A percentile compares a stretch with the other conserved stretches of the same genome.
Conservation (phyloP, 495 filamentous ascomycete species). For the Penicillium cosmopolitanum region DNA sequence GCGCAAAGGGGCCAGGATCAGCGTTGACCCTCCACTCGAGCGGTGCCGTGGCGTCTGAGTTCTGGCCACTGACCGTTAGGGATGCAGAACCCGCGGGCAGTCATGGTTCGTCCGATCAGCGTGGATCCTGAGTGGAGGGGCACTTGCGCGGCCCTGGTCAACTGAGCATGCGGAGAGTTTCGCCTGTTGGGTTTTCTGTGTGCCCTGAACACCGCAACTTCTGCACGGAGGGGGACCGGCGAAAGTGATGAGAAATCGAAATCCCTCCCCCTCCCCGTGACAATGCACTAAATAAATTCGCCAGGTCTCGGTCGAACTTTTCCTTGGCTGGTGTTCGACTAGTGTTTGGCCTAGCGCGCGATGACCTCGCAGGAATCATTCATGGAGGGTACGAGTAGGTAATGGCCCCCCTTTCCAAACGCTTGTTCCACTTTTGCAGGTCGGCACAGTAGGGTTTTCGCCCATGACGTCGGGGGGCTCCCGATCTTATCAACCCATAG, state of each 20-base stretch:
- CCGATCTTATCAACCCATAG: neutral
- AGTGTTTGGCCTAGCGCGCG: conserved; percentile 3
- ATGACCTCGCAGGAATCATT: neutral
- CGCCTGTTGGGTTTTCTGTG: conserved; percentile 1
- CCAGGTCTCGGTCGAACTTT: neutral
- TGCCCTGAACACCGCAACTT: conserved; percentile 7
- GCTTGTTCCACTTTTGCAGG: neutral
- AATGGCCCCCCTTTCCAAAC: neutral
- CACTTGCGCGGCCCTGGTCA: conserved; percentile 23
- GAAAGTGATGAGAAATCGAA: neutral
- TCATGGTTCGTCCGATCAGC: conserved; percentile 21
- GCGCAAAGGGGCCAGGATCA: conserved; percentile 14
- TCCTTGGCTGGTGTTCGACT: neutral
- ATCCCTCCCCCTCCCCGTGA: neutral
- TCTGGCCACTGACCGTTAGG: conserved; percentile 24
- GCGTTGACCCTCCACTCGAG: conserved; percentile 11
- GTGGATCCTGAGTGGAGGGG: conserved; percentile 15
- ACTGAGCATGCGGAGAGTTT: conserved; percentile 6
- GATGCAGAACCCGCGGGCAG: conserved; percentile 6
- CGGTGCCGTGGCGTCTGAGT: conserved; percentile 17
- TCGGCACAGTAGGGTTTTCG: neutral
- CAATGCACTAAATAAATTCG: neutral
- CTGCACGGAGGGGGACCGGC: conserved; percentile 1
- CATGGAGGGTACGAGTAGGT: neutral
- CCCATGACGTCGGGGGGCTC: conserved; percentile 29